Percentiles rank a stretch among this genome's conserved stretches.
Evolutionary conservation across 495 filamentous ascomycete species (phyloP).

Genomic region (Beverwykella pulmonaria): DNA sequence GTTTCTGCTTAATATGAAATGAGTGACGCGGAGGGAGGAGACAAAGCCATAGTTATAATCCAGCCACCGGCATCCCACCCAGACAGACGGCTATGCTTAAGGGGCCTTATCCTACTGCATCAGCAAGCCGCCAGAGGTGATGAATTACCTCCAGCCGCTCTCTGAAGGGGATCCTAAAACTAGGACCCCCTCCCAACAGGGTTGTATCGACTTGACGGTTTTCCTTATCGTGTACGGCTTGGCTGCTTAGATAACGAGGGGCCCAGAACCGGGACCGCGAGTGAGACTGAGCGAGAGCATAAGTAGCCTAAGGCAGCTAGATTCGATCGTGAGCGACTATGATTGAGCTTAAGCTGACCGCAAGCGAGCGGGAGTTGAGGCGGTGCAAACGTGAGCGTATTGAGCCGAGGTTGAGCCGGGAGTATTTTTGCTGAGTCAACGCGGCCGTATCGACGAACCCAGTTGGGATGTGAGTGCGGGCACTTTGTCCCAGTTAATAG

Average conservation of each 20-base stretch:
- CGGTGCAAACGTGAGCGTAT: conserved; percentile 19
- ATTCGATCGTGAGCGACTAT: conserved; percentile 17
- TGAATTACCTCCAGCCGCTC: conserved; percentile 21
- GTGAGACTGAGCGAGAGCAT: conserved; percentile 14
- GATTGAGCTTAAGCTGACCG: conserved; percentile 14
- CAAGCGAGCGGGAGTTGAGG: conserved; percentile 18
- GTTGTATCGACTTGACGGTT: conserved; percentile 22
- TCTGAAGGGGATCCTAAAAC: conserved; percentile 24
- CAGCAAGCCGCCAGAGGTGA: conserved; percentile 18
- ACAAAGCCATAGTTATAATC: conserved; percentile 5
- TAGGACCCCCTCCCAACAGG: conserved; percentile 20
- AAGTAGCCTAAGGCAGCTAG: conserved; percentile 15
- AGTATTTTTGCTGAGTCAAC: conserved; percentile 20
- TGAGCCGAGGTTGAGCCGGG: conserved; percentile 23
- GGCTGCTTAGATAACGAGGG: conserved; percentile 24
- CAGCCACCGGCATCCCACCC: conserved; percentile 19
- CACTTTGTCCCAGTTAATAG: conserved; percentile 20
- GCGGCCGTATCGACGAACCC: conserved; percentile 14
- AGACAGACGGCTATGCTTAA: conserved; percentile 17
- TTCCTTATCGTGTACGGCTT: conserved; percentile 19
- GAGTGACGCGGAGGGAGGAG: conserved; percentile 16
- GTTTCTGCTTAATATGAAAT: conserved; percentile 19
- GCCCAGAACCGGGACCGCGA: conserved; percentile 21
- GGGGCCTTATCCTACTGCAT: conserved; percentile 20
- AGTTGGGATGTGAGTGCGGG: conserved; percentile 22